These are phyloP conservation scores for Schwanniomyces sp. DNA, from an alignment of 805 yeast genomes.

Conservation along the genomic window DNA sequence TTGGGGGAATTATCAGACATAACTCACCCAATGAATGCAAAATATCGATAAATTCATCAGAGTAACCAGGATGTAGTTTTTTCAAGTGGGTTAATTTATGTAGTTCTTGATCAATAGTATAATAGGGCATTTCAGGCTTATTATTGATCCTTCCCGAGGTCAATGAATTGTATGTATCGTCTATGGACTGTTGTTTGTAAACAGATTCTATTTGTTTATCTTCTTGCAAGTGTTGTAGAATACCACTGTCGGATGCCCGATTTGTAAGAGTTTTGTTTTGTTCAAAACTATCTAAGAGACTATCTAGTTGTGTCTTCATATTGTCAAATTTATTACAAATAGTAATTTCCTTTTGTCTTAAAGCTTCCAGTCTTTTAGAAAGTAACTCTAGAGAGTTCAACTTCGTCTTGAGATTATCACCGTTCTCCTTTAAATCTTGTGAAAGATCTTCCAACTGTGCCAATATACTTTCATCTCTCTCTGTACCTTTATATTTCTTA, in stretches of 20 bases:
- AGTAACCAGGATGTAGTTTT: conserved; percentile 8
- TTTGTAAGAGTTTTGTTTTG: neutral
- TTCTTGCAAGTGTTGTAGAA: neutral
- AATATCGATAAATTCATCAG: conserved; percentile 12
- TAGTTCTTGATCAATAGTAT: conserved; percentile 12
- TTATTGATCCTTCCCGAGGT: conserved; percentile 4
- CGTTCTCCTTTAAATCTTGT: neutral
- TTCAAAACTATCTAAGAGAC: neutral
- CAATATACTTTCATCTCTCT: neutral
- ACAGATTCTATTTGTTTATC: neutral
- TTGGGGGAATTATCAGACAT: conserved; percentile 11
- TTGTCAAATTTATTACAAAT: neutral
- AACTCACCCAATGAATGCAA: conserved; percentile 12
- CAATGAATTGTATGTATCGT: conserved; percentile 14
- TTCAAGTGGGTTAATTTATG: conserved; percentile 7
- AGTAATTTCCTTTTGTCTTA: neutral
- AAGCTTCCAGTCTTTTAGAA: neutral
- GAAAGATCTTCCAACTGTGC: neutral
- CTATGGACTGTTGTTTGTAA: conserved; percentile 1
- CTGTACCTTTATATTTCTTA: neutral
- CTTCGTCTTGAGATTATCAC: neutral
- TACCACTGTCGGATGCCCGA: neutral
- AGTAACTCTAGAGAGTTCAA: neutral
- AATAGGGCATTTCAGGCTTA: conserved; percentile 9
- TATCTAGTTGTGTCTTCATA: conserved; percentile 1